Conservation (phyloP, 495 filamentous ascomycete genomes). For the Xylaria flabelliformis region DNA sequence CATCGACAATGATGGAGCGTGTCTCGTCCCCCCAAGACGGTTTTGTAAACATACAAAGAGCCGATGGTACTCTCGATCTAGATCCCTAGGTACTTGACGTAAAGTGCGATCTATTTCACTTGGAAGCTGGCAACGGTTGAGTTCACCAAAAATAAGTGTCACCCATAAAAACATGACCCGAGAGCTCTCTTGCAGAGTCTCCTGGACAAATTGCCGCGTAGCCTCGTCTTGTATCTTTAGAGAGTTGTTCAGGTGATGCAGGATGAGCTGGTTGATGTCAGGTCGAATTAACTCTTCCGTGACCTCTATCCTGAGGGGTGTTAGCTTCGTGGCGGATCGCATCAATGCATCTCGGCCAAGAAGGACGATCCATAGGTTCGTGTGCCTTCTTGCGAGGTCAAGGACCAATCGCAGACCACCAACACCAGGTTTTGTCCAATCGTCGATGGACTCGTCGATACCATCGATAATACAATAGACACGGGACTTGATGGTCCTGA, state of each 20-base stretch:
- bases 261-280: constrained; percentile 24
- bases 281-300: constrained; percentile 16
- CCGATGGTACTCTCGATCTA: constrained; percentile 27
- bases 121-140: constrained; percentile 20
- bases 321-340: background rate
- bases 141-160: constrained; percentile 22
- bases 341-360: constrained; percentile 24
- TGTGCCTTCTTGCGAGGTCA: background rate
- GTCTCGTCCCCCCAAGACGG: constrained; percentile 10
- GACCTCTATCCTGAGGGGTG: constrained; percentile 12
- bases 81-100: constrained; percentile 18
- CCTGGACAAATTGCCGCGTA: constrained; percentile 7
- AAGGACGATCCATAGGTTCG: constrained; percentile 14
- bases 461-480: constrained; percentile 25
- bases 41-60: constrained; percentile 17
- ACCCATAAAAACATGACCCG: constrained; percentile 28
- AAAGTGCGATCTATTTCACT: constrained; percentile 16
- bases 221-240: constrained; percentile 5
- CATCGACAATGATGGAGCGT: constrained; percentile 17
- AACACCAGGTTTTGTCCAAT: constrained; percentile 9
- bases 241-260: constrained; percentile 10
- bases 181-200: constrained; percentile 16
- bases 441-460: constrained; percentile 26
- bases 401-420: constrained; percentile 6
- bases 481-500: constrained; percentile 2